Conservation (phyloP, 352 stramenopile genomes). For the Phytophthora melonis region DNA sequence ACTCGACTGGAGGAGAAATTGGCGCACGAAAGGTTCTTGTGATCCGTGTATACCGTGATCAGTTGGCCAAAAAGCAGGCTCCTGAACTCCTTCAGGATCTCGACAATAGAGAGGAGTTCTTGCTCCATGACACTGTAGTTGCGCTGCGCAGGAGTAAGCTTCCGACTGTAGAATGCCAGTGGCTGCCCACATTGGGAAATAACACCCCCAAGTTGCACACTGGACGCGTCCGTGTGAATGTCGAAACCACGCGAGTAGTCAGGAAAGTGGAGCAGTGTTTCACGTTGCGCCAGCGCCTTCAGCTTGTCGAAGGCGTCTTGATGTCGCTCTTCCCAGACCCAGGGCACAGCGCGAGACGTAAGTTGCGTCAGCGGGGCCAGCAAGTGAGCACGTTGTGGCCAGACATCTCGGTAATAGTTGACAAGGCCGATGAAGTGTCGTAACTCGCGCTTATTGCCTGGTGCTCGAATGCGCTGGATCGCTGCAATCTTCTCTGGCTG, state of each 20-base stretch:
- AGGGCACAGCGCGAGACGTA: not conserved
- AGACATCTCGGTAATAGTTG: not conserved
- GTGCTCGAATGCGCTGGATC: not conserved
- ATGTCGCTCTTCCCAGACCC: not conserved
- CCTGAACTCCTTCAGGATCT: slow-evolving; percentile 9
- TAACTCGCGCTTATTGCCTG: not conserved
- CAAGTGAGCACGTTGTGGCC: not conserved
- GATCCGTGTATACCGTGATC: slow-evolving; percentile 10
- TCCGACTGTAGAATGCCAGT: slow-evolving; percentile 8
- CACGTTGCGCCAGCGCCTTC: not conserved
- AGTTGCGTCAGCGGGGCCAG: not conserved
- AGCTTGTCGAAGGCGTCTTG: not conserved
- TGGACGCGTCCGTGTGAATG: not conserved
- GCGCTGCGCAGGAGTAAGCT: not conserved
- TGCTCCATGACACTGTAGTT: slow-evolving; percentile 20
- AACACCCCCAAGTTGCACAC: not conserved
- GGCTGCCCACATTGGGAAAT: not conserved
- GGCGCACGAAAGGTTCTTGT: slow-evolving; percentile 17
- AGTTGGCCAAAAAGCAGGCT: slow-evolving; percentile 11
- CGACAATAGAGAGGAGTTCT: slow-evolving; percentile 4
- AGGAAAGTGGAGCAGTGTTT: not conserved
- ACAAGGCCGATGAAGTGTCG: not conserved
- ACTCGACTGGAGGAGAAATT: slow-evolving; percentile 2
- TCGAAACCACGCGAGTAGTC: not conserved
- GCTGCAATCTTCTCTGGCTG: not conserved